Percentiles rank a stretch among this genome's conserved stretches.
These are phyloP conservation scores for Trichosanthes truncata DNA, from an alignment of 306 rosid genomes.

Conservation along the genomic window DNA sequence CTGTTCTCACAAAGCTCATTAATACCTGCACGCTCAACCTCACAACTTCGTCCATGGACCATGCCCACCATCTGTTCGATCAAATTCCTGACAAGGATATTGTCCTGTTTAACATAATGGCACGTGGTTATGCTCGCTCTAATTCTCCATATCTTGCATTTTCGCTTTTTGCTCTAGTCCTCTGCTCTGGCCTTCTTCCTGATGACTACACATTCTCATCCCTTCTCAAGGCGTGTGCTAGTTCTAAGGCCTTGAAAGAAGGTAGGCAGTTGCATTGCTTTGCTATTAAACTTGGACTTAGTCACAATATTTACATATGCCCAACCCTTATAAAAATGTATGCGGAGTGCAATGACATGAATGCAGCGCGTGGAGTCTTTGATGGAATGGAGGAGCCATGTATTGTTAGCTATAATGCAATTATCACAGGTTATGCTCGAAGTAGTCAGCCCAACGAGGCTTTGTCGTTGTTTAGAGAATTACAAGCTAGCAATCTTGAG, in stretches of 20 bases:
- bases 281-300: slow-evolving; percentile 44
- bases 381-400: slow-evolving; percentile 56
- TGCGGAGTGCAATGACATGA: slow-evolving; percentile 39
- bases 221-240: slow-evolving; percentile 67
- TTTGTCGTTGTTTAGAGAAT: slow-evolving; percentile 60
- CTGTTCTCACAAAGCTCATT: slow-evolving; percentile 47
- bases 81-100: slow-evolving; percentile 56
- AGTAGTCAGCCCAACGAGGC: slow-evolving; percentile 65
- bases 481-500: slow-evolving; percentile 48
- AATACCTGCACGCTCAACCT: slow-evolving; percentile 42
- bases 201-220: slow-evolving; percentile 76
- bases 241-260: slow-evolving; percentile 49
- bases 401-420: slow-evolving; percentile 57
- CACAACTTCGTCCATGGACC: slow-evolving; percentile 32
- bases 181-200: slow-evolving; percentile 38
- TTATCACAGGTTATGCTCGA: slow-evolving; percentile 52
- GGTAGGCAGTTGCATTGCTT: slow-evolving; percentile 68
- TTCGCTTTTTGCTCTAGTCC: slow-evolving; percentile 24
- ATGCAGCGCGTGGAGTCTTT: slow-evolving; percentile 54
- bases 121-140: slow-evolving; percentile 61
- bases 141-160: slow-evolving; percentile 43
- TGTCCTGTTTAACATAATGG: slow-evolving; percentile 53
- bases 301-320: slow-evolving; percentile 34
- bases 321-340: slow-evolving; percentile 71
- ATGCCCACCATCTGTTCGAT: slow-evolving; percentile 51